Conservation (phyloP, 345 rosid species). For the Clarkia xantiana region DNA sequence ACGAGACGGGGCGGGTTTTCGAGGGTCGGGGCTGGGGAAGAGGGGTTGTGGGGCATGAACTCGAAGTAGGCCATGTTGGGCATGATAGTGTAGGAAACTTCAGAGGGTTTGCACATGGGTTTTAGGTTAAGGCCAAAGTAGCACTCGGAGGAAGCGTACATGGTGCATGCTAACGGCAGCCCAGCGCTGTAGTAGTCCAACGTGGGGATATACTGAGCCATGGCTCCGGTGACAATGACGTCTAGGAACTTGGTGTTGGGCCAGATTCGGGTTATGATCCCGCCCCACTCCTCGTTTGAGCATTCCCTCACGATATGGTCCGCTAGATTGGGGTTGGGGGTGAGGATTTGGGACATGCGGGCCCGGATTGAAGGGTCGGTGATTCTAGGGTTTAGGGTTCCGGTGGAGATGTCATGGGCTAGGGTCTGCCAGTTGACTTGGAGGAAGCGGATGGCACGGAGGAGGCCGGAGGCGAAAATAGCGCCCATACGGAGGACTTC, state of each 20-base stretch:
- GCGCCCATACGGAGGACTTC: slow-evolving; percentile 29
- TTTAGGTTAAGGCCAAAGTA: slow-evolving; percentile 26
- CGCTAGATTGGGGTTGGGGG: slow-evolving; percentile 15
- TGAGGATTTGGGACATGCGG: slow-evolving; percentile 13
- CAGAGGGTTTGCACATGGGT: slow-evolving; percentile 25
- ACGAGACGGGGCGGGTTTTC: slow-evolving; percentile 18
- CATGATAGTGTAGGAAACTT: slow-evolving; percentile 31
- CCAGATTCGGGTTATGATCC: slow-evolving; percentile 26
- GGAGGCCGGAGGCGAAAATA: slow-evolving; percentile 28
- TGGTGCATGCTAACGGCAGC: slow-evolving; percentile 24
- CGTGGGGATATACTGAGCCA: slow-evolving; percentile 33
- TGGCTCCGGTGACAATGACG: slow-evolving; percentile 32
- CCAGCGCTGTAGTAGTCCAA: slow-evolving; percentile 23
- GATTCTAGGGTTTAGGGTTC: slow-evolving; percentile 14
- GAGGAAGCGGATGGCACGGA: slow-evolving; percentile 29
- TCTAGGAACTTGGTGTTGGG: slow-evolving; percentile 28
- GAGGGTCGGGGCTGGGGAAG: slow-evolving; percentile 1
- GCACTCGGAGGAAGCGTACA: slow-evolving; percentile 35
- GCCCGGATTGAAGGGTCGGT: slow-evolving; percentile 16
- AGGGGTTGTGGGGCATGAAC: slow-evolving; percentile 17
- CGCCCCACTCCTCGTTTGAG: slow-evolving; percentile 16
- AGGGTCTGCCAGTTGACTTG: slow-evolving; percentile 21
- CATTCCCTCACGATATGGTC: slow-evolving; percentile 17
- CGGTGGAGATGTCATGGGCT: slow-evolving; percentile 16
- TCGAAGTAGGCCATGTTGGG: slow-evolving; percentile 36